Base-by-base conservation (phyloP, 768 basidiomycete species). In the Leccinum boreale region DNA sequence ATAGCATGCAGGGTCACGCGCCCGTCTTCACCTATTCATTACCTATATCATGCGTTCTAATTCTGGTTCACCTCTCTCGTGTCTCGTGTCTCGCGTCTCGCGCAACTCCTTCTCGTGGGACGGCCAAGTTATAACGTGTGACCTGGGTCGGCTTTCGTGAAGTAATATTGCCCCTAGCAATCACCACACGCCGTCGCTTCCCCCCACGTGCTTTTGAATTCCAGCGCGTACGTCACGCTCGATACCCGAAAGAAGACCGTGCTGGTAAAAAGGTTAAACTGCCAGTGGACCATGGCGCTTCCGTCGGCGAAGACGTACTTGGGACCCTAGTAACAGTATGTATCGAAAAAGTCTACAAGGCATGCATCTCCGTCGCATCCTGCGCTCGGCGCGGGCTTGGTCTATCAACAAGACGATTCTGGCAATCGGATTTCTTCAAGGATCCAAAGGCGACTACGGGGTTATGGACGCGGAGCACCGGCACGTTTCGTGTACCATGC, bases 231-330 rank as follows among this genome's bases (percentile, higher is more conserved):
- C 55, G 56, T 57, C 45, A 47, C 24, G n/a, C 10, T 46, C 55
- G 24, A 3, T 24, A 29, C 21, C 6, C 31, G 35, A 31, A 44
- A 56, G 36, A 46, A 57, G 56, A 45, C 21, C 23, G 28, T 19
- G 24, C 15, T 35, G 31, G 56, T 23, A 35, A 57, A 57, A 57
- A 57, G 35, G 55, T 57, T 57, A 58, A 57, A 58, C 35, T 58
- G 19, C 35, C 35, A 35, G 35, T 5, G n/a, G 42, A 11, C 42
- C 4, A 29, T 24, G 24, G 42, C 4, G 33, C 33, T 46, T 57
- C 56, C 9, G n/a, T 10, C 14, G 42, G 17, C 28, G 23, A 33
- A 24, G 23, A 9, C 14, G 29, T 33, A 33, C 12, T 33, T 12
- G 31, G 31, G 31, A 33, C 31, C 31, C 31, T 12, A n/a, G n/a